Evolutionary conservation across 1,284 basidiomycete genomes (phyloP), one percentile per base, ranked within the genome.

Genomic region (Ganoderma lingzhi): DNA sequence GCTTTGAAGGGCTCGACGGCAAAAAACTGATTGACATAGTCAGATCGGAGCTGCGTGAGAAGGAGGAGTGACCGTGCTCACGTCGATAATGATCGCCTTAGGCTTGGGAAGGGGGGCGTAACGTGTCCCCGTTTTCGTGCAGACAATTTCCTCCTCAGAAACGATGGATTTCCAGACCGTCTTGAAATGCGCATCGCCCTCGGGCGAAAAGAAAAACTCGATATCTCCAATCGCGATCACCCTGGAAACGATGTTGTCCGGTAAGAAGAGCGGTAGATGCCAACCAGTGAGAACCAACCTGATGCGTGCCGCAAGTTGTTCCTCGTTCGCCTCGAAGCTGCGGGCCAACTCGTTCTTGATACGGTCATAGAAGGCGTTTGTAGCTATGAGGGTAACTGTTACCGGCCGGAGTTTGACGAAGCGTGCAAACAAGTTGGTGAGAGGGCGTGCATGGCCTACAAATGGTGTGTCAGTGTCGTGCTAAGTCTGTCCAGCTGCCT

Each of bases 401-500:
- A 74, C 63, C 2, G 68, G 65, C 0, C 70, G 69, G 9, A 74
- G 59, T 67, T 73, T 70, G n/a, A 74, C 73, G 14, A 76, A 39
- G 3, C 71, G 70, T 2, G 74, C 73, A 5, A 64, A 56, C 1
- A 78, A 68, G 28, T 66, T 64, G 63, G 71, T 69, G 10, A 77
- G 61, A 6, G 77, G 75, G 19, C 77, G 71, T 2, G 66, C 64
- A 39, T 78, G 77, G 6, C 77, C 77, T 77, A 39, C n/a, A 64
- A 5, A 30, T 1, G 56, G 23, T n/a, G 56, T 10, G 19, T 61
- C 2, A 61, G 39, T 28, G 59, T 12, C 12, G 41, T 12, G n/a
- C 8, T 30, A 17, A 5, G 12, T 12, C 19, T 17, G 3, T 9
- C 8, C 15, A 59, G 58, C 23, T 23, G 23, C 23, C 23, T 28